These are phyloP conservation scores for Pezicula carpinea DNA, from an alignment of 2,329 filamentous ascomycete species.

Conservation along the genomic window DNA sequence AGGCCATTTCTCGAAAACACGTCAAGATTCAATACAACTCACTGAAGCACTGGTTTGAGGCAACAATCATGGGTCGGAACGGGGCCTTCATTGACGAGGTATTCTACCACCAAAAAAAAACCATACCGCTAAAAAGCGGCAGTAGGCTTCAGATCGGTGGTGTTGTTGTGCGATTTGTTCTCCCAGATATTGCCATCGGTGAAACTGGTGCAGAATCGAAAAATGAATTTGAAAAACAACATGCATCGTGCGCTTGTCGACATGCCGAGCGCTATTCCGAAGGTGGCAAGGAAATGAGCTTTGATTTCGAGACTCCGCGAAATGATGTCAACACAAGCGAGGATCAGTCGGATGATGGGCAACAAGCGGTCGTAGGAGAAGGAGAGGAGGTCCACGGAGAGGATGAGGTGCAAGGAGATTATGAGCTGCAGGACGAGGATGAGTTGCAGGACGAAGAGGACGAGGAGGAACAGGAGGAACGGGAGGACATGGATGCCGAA, in stretches of 20 bases:
- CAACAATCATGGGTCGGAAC: slow-evolving; percentile 53
- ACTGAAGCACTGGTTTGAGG: slow-evolving; percentile 58
- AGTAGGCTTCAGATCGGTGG: slow-evolving; percentile 68
- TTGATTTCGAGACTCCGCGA: slow-evolving; percentile 64
- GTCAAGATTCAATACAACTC: slow-evolving; percentile 68
- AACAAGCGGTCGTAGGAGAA: slow-evolving; percentile 23
- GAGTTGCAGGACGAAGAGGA: slow-evolving; percentile 28
- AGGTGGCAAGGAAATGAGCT: slow-evolving; percentile 67
- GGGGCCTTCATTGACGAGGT: slow-evolving; percentile 64
- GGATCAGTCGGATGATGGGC: slow-evolving; percentile 19
- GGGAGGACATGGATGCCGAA: slow-evolving; percentile 18
- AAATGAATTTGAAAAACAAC: slow-evolving; percentile 42
- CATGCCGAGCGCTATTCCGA: slow-evolving; percentile 46
- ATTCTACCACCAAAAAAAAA: slow-evolving; percentile 46
- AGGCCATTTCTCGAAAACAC: slow-evolving; percentile 70
- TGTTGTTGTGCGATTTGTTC: slow-evolving; percentile 62
- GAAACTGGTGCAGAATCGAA: slow-evolving; percentile 53
- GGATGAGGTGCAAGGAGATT: slow-evolving; percentile 16
- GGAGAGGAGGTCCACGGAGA: slow-evolving; percentile 22
- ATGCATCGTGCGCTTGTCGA: slow-evolving; percentile 17
- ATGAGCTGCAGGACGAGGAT: slow-evolving; percentile 20
- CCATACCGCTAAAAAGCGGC: slow-evolving; percentile 57
- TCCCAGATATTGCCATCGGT: slow-evolving; percentile 58
- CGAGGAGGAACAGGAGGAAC: slow-evolving; percentile 23
- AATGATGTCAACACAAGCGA: slow-evolving; percentile 27